These are phyloP conservation scores for Colletotrichum kahawae DNA, from an alignment of 2,329 filamentous ascomycete genomes.

Conservation along the genomic window DNA sequence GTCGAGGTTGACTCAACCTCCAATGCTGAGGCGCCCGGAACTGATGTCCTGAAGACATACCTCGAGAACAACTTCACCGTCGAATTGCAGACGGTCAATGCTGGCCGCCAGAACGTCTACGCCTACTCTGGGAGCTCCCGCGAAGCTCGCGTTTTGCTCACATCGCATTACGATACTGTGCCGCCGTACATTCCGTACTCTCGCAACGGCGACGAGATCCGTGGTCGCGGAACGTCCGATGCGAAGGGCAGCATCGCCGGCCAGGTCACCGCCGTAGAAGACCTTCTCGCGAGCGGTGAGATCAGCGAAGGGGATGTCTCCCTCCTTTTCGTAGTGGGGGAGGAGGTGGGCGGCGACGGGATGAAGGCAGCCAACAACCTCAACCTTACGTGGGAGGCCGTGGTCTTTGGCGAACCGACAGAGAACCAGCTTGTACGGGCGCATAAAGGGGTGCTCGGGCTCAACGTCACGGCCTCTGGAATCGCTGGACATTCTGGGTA, in stretches of 20 bases:
- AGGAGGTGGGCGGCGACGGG: conserved; percentile 81
- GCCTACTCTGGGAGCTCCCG: conserved; percentile 63
- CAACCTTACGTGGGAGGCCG: conserved; percentile 59
- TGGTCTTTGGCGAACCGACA: conserved; percentile 93
- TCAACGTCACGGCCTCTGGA: conserved; percentile 71
- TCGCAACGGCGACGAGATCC: conserved; percentile 60
- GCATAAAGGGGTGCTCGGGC: conserved; percentile 83
- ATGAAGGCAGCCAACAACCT: conserved; percentile 60
- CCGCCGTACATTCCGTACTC: conserved; percentile 76
- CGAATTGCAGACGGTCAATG: conserved; percentile 36
- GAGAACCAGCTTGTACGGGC: conserved; percentile 86
- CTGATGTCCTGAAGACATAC: conserved; percentile 70
- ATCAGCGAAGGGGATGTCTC: conserved; percentile 56
- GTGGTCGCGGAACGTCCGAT: conserved; percentile 76
- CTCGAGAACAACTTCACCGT: conserved; percentile 56
- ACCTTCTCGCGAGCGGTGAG: conserved; percentile 49
- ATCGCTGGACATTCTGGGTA: conserved; percentile 89
- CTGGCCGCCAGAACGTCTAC: conserved; percentile 74
- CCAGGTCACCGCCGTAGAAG: conserved; percentile 71
- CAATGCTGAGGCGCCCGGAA: conserved; percentile 70
- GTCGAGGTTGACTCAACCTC: conserved; percentile 76
- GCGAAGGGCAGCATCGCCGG: conserved; percentile 74
- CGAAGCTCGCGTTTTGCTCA: conserved; percentile 66
- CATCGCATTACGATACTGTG: conserved; percentile 83
- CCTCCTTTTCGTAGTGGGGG: conserved; percentile 76